Evolutionary conservation across 768 basidiomycete species (phyloP).

Genomic region (Chalciporus pseudorubinellus): DNA sequence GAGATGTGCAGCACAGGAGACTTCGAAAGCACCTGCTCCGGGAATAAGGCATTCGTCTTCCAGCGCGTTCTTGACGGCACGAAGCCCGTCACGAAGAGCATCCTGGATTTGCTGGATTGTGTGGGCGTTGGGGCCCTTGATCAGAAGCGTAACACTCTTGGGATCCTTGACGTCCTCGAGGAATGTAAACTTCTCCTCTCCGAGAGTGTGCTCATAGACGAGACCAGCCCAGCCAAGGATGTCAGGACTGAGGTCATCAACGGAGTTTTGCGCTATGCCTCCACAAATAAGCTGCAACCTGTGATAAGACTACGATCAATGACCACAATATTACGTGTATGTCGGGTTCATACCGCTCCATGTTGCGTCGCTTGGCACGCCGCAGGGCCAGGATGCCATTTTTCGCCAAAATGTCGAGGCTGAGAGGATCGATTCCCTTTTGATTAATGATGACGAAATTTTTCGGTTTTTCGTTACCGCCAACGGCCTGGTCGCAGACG

Average conservation of each 20-base stretch:
- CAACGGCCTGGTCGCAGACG: slow-evolving; percentile 92
- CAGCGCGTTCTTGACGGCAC: slow-evolving; percentile 94
- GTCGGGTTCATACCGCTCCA: slow-evolving; percentile 73
- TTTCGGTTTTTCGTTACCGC: slow-evolving; percentile 75
- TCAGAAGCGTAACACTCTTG: slow-evolving; percentile 90
- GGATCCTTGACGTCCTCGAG: slow-evolving; percentile 95
- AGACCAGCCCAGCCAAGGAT: slow-evolving; percentile 96
- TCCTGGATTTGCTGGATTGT: slow-evolving; percentile 97
- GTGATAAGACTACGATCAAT: slow-evolving; percentile 13
- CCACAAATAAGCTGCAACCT: slow-evolving; percentile 94
- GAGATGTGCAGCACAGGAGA: slow-evolving; percentile 86
- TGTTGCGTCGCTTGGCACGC: slow-evolving; percentile 95
- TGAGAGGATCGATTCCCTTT: slow-evolving; percentile 98
- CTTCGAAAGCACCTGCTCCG: slow-evolving; percentile 97
- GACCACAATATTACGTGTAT: slow-evolving; percentile 35
- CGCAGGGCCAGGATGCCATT: slow-evolving; percentile 93
- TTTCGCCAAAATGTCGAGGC: slow-evolving; percentile 93
- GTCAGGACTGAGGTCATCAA: slow-evolving; percentile 90
- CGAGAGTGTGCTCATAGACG: slow-evolving; percentile 97
- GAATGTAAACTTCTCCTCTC: slow-evolving; percentile 98
- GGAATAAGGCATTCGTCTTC: slow-evolving; percentile 89
- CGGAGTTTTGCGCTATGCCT: slow-evolving; percentile 95
- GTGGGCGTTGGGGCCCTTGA: slow-evolving; percentile 97
- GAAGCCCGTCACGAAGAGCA: slow-evolving; percentile 94
- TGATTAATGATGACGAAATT: slow-evolving; percentile 96